A percentile compares a stretch with the other conserved stretches of the same genome.
phyloP scores from a whole-genome alignment of 768 basidiomycete genomes.

The Phlebiopsis gigantea region DNA sequence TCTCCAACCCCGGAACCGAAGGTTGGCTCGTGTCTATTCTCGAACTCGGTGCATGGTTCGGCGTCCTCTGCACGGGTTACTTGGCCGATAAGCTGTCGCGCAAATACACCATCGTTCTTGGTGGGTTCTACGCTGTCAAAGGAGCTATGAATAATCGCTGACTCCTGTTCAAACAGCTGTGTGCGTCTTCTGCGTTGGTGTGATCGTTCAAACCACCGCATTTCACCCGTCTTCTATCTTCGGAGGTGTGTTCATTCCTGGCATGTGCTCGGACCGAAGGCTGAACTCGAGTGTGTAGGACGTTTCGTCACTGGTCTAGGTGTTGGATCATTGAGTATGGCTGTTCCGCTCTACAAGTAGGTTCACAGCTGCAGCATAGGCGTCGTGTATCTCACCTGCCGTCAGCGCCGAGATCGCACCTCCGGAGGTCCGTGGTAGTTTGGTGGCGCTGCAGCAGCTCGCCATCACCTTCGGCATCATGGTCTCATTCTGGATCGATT shows the following conservation, averaged over 20 bases:
- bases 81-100: slow-evolving; percentile 69
- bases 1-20: slow-evolving; percentile 45
- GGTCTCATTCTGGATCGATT: slow-evolving; percentile 47
- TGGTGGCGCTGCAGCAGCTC: slow-evolving; percentile 78
- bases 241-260: slow-evolving; percentile 36
- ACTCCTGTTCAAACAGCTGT: slow-evolving; percentile 16
- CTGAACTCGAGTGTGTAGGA: slow-evolving; percentile 44
- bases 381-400: background rate
- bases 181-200: slow-evolving; percentile 42
- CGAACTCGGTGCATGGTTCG: slow-evolving; percentile 73
- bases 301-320: slow-evolving; percentile 62
- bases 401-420: slow-evolving; percentile 55
- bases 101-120: slow-evolving; percentile 64
- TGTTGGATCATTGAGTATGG: slow-evolving; percentile 77
- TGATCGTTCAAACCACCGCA: slow-evolving; percentile 66
- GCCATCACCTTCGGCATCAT: slow-evolving; percentile 80
- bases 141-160: background rate
- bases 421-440: slow-evolving; percentile 75
- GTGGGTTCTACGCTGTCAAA: slow-evolving; percentile 25
- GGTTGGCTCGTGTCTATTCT: slow-evolving; percentile 75
- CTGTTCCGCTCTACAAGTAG: slow-evolving; percentile 73
- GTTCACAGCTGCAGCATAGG: slow-evolving; percentile 3
- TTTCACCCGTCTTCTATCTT: slow-evolving; percentile 56
- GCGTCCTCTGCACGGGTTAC: slow-evolving; percentile 67
- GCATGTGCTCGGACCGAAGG: background rate